These are phyloP conservation scores for Alternaria solani DNA, from an alignment of 2,329 filamentous ascomycete species.

Conservation along the genomic window DNA sequence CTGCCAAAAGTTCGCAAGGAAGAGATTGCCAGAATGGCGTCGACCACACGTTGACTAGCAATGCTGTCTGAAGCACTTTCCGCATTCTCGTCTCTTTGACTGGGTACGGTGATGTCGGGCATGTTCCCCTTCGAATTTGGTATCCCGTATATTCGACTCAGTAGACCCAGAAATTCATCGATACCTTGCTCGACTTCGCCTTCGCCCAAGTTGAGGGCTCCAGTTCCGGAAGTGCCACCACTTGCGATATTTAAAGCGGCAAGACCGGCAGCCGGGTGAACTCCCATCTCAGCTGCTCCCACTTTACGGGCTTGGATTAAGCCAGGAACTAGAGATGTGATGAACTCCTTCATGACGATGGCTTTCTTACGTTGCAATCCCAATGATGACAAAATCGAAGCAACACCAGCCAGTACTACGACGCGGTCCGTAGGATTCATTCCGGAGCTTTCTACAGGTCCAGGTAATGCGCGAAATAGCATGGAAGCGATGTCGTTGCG, in stretches of 20 bases:
- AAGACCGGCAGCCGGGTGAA: constrained; percentile 90
- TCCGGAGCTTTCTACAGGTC: constrained; percentile 62
- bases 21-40: constrained; percentile 67
- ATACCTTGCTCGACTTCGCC: constrained; percentile 52
- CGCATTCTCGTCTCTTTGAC: constrained; percentile 11
- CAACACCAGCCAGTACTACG: constrained; percentile 83
- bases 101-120: constrained; percentile 17
- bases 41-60: constrained; percentile 51
- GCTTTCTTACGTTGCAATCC: constrained; percentile 89
- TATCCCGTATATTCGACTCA: constrained; percentile 55
- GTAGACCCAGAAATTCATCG: constrained; percentile 51
- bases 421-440: constrained; percentile 79
- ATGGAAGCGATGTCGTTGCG: constrained; percentile 50
- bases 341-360: constrained; percentile 84
- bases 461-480: constrained; percentile 59
- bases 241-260: constrained; percentile 68
- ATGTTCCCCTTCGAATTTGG: constrained; percentile 40
- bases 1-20: constrained; percentile 73
- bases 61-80: constrained; percentile 18
- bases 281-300: constrained; percentile 93
- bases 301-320: constrained; percentile 90
- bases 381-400: constrained; percentile 80
- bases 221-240: constrained; percentile 73
- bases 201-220: constrained; percentile 67
- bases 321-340: constrained; percentile 82